Evolutionary conservation across 1,139 yeast genomes (phyloP), one percentile per base, ranked within the genome.

Genomic region (Protomyces inouyei): DNA sequence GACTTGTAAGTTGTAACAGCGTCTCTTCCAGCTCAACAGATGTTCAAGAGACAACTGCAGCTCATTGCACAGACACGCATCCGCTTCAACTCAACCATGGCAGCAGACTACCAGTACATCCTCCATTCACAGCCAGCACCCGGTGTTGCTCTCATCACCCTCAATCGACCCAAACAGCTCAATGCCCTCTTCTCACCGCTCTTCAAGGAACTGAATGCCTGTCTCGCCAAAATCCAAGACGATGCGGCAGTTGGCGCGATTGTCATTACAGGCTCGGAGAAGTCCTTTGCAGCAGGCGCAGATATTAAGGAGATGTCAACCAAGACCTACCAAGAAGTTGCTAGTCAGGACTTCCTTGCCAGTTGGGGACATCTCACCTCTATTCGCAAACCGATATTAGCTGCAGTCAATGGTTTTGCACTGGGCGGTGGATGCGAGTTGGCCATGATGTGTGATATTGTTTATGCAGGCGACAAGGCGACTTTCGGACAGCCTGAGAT

Each of bases 81-180:
- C 21, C 52, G 63, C 6, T 28, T n/a, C 45, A 52, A 59, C 25
- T 59, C 63, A 2, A 43, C 55, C 21, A 48, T 43, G 25, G 43
- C 56, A n/a, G 25, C 25, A 3, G 48, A 43, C 35, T 60, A 54
- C 23, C 52, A 60, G 52, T 57, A 60, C 43, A 60, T 60, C 40
- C 48, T 60, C 14, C 37, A 18, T 3, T 38, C 59, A 9, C 14
- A 21, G 16, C 65, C 65, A 23, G 54, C 46, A 10, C 52, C 56
- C 9, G 61, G 65, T 8, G 83, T 80, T 16, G 72, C 78, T 1
- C 75, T 76, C 65, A 83, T 86, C 69, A 82, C 86, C 32, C 75
- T 86, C 66, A 85, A 86, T 75, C 78, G 87, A 55, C 90, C 92
- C 45, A 77, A 79, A 69, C 85, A 84, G 55, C 80, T 86, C 69